A percentile compares a stretch with the other conserved stretches of the same genome.
Conservation (phyloP, 768 basidiomycete genomes). For the Cytidiella melzeri region DNA sequence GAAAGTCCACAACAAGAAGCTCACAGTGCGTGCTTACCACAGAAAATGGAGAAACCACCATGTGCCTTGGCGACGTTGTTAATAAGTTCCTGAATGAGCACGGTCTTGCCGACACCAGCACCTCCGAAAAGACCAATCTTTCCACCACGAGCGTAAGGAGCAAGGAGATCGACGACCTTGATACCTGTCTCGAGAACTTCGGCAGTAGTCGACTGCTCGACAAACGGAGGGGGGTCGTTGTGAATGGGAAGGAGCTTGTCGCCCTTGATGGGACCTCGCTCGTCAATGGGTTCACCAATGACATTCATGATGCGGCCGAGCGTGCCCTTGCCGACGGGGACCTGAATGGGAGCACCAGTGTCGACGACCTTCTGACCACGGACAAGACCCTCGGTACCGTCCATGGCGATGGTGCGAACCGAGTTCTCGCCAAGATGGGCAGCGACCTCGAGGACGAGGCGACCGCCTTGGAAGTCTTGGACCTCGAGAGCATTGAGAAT, state of each 20-base stretch:
- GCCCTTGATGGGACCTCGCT: conserved; percentile 98
- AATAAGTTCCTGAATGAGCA: conserved; percentile 99
- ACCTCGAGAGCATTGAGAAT: conserved; percentile 99
- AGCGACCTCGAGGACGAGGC: conserved; percentile 98
- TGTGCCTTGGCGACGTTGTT: conserved; percentile 99
- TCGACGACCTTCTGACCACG: conserved; percentile 97
- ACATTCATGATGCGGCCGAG: conserved; percentile 99
- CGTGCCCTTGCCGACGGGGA: conserved; percentile 91
- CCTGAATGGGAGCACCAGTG: conserved; percentile 93
- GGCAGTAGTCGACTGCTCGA: conserved; percentile 97
- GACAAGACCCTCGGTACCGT: conserved; percentile 99
- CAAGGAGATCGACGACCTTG: conserved; percentile 99
- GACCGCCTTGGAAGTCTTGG: conserved; percentile 87
- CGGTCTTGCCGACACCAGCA: conserved; percentile 99
- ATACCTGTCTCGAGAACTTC: conserved; percentile 99
- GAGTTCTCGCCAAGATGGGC: conserved; percentile 99
- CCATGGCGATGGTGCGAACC: conserved; percentile 99
- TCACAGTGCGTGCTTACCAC: conserved; percentile 51
- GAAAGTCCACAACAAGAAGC: not conserved
- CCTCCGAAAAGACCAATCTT: conserved; percentile 99
- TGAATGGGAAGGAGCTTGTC: conserved; percentile 91
- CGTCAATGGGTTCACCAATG: conserved; percentile 99
- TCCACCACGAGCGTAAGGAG: conserved; percentile 99
- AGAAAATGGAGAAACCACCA: conserved; percentile 99
- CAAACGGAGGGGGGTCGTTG: conserved; percentile 94